These are phyloP conservation scores for Eragrostis tef DNA, from an alignment of 202 grass and related monocot genomes.

Conservation along the genomic window DNA sequence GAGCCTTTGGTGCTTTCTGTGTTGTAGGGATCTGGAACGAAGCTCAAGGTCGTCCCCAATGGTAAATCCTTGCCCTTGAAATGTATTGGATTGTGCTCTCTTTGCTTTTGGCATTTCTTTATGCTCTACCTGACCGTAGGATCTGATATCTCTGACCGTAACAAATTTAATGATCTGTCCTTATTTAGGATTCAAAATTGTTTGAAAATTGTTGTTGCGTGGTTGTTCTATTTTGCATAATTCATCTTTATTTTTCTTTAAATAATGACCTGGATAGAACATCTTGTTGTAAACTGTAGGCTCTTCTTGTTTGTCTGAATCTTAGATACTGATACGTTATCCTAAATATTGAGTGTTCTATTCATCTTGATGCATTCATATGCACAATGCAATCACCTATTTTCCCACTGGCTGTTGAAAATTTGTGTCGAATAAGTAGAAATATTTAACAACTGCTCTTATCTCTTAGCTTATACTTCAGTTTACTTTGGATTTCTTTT, in stretches of 20 bases:
- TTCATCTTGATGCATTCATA: slow-evolving; percentile 1
- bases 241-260: too few relatives aligned
- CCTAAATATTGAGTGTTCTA: not conserved
- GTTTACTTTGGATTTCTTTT: not conserved
- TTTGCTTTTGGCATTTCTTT: not conserved
- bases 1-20: slow-evolving; percentile 2
- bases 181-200: not conserved
- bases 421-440: not conserved
- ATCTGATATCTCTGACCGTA: too few relatives aligned
- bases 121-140: not conserved
- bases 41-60: slow-evolving; percentile 91
- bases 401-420: not conserved
- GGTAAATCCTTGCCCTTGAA: slow-evolving; percentile 46
- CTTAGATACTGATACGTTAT: not conserved
- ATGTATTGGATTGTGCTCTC: not conserved
- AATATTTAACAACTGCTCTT: not conserved
- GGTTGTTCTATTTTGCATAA: not conserved
- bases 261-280: not conserved
- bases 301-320: not conserved
- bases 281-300: not conserved
- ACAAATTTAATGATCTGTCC: too few relatives aligned
- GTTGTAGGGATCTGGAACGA: slow-evolving; percentile 86
- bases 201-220: not conserved
- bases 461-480: not conserved
- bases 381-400: not conserved